A percentile compares a stretch with the other conserved stretches of the same genome.
phyloP scores from a whole-genome alignment of 768 basidiomycete genomes.

The Nevesoporus exiguus region DNA sequence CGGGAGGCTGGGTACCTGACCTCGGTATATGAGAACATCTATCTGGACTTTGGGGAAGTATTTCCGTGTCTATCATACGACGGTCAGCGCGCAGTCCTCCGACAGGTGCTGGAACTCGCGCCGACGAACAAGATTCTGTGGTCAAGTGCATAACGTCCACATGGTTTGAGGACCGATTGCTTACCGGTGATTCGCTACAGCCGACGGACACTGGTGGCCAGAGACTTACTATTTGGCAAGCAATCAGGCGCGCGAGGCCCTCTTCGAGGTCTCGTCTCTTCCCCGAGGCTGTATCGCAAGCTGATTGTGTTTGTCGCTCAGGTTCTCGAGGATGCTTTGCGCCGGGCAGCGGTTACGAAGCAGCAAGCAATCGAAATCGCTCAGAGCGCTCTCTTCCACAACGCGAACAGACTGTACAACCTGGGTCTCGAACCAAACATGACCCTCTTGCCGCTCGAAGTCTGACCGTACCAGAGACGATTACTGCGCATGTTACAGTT shows the following conservation, averaged over 20 bases:
- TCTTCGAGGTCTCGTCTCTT: slow-evolving; percentile 48
- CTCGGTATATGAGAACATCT: slow-evolving; percentile 69
- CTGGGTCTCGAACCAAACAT: slow-evolving; percentile 43
- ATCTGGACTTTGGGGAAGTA: slow-evolving; percentile 76
- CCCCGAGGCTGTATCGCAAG: slow-evolving; percentile 22
- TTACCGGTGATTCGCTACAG: slow-evolving; percentile 5
- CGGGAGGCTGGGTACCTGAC: slow-evolving; percentile 77
- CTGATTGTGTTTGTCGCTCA: slow-evolving; percentile 53
- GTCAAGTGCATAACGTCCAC: slow-evolving; percentile 50
- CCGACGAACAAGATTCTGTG: slow-evolving; percentile 81
- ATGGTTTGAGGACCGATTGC: background rate
- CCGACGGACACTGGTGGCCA: slow-evolving; percentile 53
- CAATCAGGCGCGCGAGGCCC: slow-evolving; percentile 57
- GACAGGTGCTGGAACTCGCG: slow-evolving; percentile 63
- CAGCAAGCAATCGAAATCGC: slow-evolving; percentile 51
- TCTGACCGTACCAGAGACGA: background rate
- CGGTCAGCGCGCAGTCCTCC: slow-evolving; percentile 59
- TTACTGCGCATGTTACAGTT: background rate
- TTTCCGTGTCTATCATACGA: slow-evolving; percentile 59
- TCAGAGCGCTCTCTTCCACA: slow-evolving; percentile 60
- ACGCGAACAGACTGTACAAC: slow-evolving; percentile 61
- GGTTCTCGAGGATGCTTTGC: slow-evolving; percentile 56
- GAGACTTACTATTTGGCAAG: slow-evolving; percentile 71
- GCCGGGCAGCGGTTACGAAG: slow-evolving; percentile 49
- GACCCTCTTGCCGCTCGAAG: background rate